Evolutionary conservation across 768 basidiomycete genomes (phyloP), one percentile per base, ranked within the genome.

Genomic region (Nidularia sp.): DNA sequence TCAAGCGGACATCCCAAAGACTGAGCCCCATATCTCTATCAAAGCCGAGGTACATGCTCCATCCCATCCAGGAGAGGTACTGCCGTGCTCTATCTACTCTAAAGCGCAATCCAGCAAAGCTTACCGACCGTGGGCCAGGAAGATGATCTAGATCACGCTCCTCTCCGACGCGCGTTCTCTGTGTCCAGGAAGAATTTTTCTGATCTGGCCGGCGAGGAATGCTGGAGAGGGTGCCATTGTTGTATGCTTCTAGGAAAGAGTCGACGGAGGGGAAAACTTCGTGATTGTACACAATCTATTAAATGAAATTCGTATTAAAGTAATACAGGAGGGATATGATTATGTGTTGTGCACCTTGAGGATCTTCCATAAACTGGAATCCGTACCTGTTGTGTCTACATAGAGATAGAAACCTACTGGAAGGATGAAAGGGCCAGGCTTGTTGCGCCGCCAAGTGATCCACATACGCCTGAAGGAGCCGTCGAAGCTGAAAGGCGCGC

Each of bases 11-110:
- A 58, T 85, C 78, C 79, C 80, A 85, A 15, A 85, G 63, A 53
- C 72, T 77, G 55, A 84, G 56, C 10, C 83, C 85, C 83, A 86
- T 85, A 59, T 86, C 85, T 31, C 83, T 63, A 51, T 83, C 81
- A 59, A 85, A 86, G 47, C 80, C 77, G 32, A 85, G 69, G 55
- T 78, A 85, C 63, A 85, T 50, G 0, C 73, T 70, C 82, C 83
- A 85, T 2, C 81, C 81, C 80, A 86, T 80, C 85, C 85, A 87
- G 44, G 73, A 79, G n/a, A 86, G 64, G 55, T 79, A 84, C 55
- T 80, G 73, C 43, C 68, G 65, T 35, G 72, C 70, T 22, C 59
- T 60, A 57, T 86, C 79, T 1, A 86, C 77, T 39, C 80, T 68
- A 60, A 79, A 86, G 3, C 85, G 72, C 53, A 78, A 60, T 0